These are phyloP conservation scores for Thraustochytrium sp. DNA, from an alignment of 352 stramenopile genomes.

Conservation along the genomic window DNA sequence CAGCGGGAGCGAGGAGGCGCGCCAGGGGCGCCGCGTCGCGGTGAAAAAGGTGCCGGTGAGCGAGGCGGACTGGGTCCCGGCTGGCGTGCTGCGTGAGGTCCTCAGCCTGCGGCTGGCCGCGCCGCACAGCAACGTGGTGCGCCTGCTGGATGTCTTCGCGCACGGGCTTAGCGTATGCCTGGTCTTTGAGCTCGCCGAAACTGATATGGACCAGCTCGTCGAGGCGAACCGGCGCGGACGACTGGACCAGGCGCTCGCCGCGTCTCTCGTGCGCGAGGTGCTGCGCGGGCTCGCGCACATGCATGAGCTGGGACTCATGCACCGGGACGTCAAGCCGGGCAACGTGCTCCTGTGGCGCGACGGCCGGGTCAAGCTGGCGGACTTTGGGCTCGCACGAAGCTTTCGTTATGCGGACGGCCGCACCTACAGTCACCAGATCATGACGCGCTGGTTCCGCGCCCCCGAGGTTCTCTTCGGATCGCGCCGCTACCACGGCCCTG, in stretches of 20 bases:
- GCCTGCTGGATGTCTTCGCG: background rate
- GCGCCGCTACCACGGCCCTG: slow-evolving; percentile 56
- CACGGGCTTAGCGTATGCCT: background rate
- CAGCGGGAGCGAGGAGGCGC: too few relatives aligned
- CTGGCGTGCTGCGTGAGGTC: background rate
- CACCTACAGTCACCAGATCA: background rate
- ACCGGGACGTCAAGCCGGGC: slow-evolving; percentile 74
- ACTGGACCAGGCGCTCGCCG: background rate
- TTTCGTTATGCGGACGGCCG: background rate
- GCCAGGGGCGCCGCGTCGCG: background rate
- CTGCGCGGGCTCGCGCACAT: slow-evolving; percentile 67
- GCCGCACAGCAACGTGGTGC: background rate
- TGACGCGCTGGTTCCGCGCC: slow-evolving; percentile 63
- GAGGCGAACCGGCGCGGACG: background rate
- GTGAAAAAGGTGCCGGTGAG: background rate
- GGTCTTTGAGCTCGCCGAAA: background rate
- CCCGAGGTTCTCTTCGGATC: slow-evolving; percentile 70
- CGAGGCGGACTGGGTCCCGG: background rate
- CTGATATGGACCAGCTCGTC: background rate
- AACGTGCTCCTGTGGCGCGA: slow-evolving; percentile 72
- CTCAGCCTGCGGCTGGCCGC: background rate
- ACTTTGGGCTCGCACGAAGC: slow-evolving; percentile 56
- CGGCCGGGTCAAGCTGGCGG: slow-evolving; percentile 72
- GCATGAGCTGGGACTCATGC: slow-evolving; percentile 72
- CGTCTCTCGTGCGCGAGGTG: slow-evolving; percentile 66